These are phyloP conservation scores for Cucumis variabilis DNA, from an alignment of 331 rosid genomes.

Conservation along the genomic window DNA sequence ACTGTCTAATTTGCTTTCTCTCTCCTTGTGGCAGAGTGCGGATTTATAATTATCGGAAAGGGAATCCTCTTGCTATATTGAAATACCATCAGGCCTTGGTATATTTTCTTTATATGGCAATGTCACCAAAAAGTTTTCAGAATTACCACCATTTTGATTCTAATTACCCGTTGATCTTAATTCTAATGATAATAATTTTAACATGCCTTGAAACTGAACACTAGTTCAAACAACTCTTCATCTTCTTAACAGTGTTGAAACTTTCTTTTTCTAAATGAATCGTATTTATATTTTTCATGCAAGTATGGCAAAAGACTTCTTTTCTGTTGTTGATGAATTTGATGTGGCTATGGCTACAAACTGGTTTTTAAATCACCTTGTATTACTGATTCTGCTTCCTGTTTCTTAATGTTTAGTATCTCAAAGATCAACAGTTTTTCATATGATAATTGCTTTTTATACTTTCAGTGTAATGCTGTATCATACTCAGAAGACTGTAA, in stretches of 20 bases:
- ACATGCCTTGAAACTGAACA: neutral
- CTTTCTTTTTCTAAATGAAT: neutral
- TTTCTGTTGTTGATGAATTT: neutral
- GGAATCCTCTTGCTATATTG: constrained; percentile 80
- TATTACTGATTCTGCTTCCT: neutral
- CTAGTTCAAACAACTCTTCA: neutral
- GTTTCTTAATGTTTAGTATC: neutral
- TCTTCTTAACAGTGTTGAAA: neutral
- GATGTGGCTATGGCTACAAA: neutral
- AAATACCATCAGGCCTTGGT: constrained; percentile 93
- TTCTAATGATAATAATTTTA: neutral
- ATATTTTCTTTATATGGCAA: constrained; percentile 11
- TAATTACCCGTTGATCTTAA: neutral
- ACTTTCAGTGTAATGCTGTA: constrained; percentile 84
- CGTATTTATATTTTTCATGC: neutral
- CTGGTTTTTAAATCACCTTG: neutral
- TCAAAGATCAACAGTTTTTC: neutral
- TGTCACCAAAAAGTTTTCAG: neutral
- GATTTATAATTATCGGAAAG: constrained; percentile 81
- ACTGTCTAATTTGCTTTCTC: neutral
- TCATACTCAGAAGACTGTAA: constrained; percentile 72
- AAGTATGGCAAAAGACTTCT: neutral
- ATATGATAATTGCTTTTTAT: neutral
- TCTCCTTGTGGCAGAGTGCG: constrained; percentile 67
- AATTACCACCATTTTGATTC: neutral